phyloP scores from a whole-genome alignment of 768 basidiomycete species.

The Amanita fuliginea region DNA sequence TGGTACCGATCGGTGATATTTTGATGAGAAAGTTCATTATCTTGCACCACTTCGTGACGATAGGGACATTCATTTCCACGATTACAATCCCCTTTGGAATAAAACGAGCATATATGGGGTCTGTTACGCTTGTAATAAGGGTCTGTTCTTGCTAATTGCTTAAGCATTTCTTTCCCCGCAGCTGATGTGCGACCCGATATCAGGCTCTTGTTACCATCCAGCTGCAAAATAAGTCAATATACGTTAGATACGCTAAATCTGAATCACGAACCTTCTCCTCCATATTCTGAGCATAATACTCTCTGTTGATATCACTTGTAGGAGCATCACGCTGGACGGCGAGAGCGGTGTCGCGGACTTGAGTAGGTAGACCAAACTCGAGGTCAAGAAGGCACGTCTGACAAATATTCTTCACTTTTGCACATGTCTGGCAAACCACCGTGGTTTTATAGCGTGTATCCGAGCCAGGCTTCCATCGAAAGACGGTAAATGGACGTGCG shows the following conservation, averaged over 20 bases:
- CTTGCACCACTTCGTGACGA: constrained; percentile 82
- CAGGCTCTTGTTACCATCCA: constrained; percentile 57
- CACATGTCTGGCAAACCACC: constrained; percentile 93
- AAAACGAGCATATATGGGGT: constrained; percentile 93
- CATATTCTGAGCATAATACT: constrained; percentile 92
- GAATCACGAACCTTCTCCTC: constrained; percentile 54
- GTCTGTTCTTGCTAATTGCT: constrained; percentile 87
- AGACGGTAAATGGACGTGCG: constrained; percentile 92
- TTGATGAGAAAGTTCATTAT: constrained; percentile 80
- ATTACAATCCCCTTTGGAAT: constrained; percentile 88
- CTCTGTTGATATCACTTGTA: constrained; percentile 93
- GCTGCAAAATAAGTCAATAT: constrained; percentile 25
- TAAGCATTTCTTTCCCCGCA: constrained; percentile 94
- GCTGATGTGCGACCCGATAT: constrained; percentile 53
- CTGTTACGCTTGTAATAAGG: constrained; percentile 97
- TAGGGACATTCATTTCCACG: constrained; percentile 92
- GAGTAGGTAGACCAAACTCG: constrained; percentile 92
- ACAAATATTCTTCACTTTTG: constrained; percentile 93
- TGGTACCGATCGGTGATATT: constrained; percentile 93
- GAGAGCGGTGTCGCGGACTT: constrained; percentile 93
- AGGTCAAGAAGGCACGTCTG: constrained; percentile 96
- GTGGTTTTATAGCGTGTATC: constrained; percentile 95
- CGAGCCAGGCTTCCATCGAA: constrained; percentile 95
- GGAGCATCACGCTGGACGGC: constrained; percentile 81
- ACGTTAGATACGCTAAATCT: background rate